phyloP scores from a whole-genome alignment of 2,329 filamentous ascomycete species.

The Aspergillus puulaauensis region DNA sequence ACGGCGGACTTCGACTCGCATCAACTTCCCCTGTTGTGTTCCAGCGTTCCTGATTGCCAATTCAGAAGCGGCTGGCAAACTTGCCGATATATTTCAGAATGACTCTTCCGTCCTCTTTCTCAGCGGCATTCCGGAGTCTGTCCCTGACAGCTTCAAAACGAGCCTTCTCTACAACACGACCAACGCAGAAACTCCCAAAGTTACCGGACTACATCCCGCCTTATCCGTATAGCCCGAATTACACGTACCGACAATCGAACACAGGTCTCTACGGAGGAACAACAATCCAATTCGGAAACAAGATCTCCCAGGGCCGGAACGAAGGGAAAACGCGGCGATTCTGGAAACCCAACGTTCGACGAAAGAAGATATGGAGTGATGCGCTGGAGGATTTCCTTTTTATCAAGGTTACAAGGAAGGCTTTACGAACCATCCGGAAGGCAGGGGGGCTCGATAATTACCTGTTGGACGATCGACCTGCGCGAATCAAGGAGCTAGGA shows the following conservation, averaged over 20 bases:
- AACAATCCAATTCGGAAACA: constrained; percentile 50
- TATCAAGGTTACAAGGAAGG: constrained; percentile 47
- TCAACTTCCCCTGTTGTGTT: constrained; percentile 16
- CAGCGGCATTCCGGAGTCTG: constrained; percentile 39
- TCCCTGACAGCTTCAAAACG: constrained; percentile 38
- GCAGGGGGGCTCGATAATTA: constrained; percentile 90
- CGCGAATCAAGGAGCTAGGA: constrained; percentile 80
- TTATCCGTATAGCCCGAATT: constrained; percentile 48
- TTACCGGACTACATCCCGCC: constrained; percentile 43
- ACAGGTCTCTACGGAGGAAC: constrained; percentile 49
- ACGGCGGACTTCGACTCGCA: not conserved
- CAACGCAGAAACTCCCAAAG: constrained; percentile 30
- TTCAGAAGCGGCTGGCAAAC: constrained; percentile 30
- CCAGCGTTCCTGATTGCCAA: constrained; percentile 9
- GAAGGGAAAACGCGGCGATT: constrained; percentile 49
- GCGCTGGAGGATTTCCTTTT: constrained; percentile 44
- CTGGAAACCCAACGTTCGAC: constrained; percentile 51
- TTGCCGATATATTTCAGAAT: constrained; percentile 29
- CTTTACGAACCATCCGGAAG: constrained; percentile 66
- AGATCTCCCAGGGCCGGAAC: constrained; percentile 50
- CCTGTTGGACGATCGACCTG: constrained; percentile 74
- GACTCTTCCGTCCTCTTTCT: constrained; percentile 36
- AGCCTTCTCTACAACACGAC: constrained; percentile 38
- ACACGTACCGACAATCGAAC: constrained; percentile 47
- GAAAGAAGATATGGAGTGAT: constrained; percentile 48